Conservation (phyloP, 352 stramenopile species). For the Phytophthora fragariaefolia region DNA sequence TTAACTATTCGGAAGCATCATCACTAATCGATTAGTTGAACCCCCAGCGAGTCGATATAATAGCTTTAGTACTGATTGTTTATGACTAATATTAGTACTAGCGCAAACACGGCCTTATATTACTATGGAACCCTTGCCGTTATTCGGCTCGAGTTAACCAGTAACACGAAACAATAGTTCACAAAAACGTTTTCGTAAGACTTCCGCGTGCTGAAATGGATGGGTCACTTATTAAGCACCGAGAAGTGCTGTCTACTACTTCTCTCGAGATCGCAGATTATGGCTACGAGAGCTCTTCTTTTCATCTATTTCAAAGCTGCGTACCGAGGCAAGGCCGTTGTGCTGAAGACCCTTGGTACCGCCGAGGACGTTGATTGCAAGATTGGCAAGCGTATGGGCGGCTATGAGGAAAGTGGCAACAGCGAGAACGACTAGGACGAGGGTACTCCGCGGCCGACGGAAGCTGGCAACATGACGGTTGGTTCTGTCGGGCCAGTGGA, state of each 20-base stretch:
- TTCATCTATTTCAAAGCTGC: constrained; percentile 40
- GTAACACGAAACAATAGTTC: too few species aligned
- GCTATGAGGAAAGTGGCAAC: constrained; percentile 12
- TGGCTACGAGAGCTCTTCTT: constrained; percentile 22
- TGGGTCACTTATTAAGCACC: constrained; percentile 13
- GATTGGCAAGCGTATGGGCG: neutral
- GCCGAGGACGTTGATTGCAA: neutral
- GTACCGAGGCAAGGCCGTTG: constrained; percentile 26
- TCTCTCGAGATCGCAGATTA: neutral
- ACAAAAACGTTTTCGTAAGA: constrained; percentile 30
- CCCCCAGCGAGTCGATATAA: too few species aligned
- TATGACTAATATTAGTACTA: too few species aligned
- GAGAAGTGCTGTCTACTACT: constrained; percentile 3
- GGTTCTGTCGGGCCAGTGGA: constrained; percentile 28
- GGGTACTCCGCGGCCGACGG: constrained; percentile 4
- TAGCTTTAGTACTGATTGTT: too few species aligned
- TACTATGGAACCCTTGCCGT: too few species aligned
- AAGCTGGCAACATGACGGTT: neutral
- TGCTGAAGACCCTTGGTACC: constrained; percentile 28
- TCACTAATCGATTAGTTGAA: too few species aligned
- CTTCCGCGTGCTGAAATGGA: constrained; percentile 26
- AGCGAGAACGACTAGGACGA: constrained; percentile 16
- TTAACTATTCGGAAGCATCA: too few species aligned
- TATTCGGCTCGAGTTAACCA: too few species aligned
- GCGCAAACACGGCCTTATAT: too few species aligned